These are phyloP conservation scores for Bryum argenteum DNA, from an alignment of 225 moss, liverwort and hornwort genomes.

Conservation along the genomic window DNA sequence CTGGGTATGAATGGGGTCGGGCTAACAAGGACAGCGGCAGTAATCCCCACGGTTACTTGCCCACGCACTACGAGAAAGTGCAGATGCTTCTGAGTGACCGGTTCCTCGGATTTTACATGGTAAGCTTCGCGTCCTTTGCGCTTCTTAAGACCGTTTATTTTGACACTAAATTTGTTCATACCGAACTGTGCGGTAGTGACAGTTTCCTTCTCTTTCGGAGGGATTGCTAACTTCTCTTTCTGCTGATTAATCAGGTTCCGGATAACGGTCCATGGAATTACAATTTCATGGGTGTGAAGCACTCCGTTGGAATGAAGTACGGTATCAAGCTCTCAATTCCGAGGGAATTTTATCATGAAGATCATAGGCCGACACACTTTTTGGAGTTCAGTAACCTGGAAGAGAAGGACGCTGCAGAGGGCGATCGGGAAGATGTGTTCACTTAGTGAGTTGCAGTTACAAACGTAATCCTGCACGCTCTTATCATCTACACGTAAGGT, in stretches of 20 bases:
- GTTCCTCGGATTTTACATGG: slow-evolving; percentile 99
- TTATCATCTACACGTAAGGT: slow-evolving; percentile 14
- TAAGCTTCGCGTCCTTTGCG: slow-evolving; percentile 36
- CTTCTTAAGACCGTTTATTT: neutral
- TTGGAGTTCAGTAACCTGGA: slow-evolving; percentile 98
- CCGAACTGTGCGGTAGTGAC: neutral
- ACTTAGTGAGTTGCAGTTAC: slow-evolving; percentile 35
- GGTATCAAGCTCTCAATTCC: slow-evolving; percentile 96
- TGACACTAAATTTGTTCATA: neutral
- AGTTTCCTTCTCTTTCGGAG: neutral
- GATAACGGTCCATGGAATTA: slow-evolving; percentile 99
- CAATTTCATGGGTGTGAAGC: slow-evolving; percentile 99
- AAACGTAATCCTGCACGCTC: slow-evolving; percentile 19
- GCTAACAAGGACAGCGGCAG: slow-evolving; percentile 99
- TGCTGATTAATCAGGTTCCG: slow-evolving; percentile 63
- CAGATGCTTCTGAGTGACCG: slow-evolving; percentile 99
- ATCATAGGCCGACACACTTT: slow-evolving; percentile 98
- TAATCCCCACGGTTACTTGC: slow-evolving; percentile 96
- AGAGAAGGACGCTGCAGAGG: slow-evolving; percentile 92
- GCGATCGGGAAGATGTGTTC: slow-evolving; percentile 94
- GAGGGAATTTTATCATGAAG: slow-evolving; percentile 95
- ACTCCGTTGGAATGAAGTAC: slow-evolving; percentile 97
- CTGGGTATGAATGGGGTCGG: slow-evolving; percentile 99
- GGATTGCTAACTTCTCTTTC: slow-evolving; percentile 20
- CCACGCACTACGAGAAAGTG: slow-evolving; percentile 99